Base-by-base conservation (phyloP, 2,329 filamentous ascomycete species). In the Ascochyta fabae region DNA sequence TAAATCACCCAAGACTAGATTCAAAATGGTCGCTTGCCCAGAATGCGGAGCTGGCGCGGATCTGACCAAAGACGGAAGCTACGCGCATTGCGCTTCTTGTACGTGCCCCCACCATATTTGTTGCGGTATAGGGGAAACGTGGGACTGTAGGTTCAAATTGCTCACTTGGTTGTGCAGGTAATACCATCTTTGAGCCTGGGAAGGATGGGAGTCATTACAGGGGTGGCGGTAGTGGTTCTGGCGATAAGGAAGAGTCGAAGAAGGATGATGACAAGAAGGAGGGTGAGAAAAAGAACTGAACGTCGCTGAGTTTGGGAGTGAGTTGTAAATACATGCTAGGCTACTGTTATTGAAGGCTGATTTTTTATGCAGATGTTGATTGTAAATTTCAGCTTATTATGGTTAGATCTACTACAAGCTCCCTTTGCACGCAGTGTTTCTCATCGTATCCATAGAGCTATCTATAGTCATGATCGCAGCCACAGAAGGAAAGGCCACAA, bases 81-180 rank as follows among this genome's bases (percentile, higher is more conserved):
- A 65, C 50, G 68, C 68, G 24, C 68, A 71, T 43, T 71, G 68
- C 45, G 67, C 68, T 43, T 68, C 65, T 8, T 71, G 68, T 71
- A 60, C 19, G 66, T 52, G 40, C 26, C 51, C 26, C 39, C 33
- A 43, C 31, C 23, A 40, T 24, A 6, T n/a, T 8, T 26, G 15
- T 19, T 41, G 29, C 27, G 9, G 15, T 33, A 10, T 33, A 15
- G 9, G 13, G 19, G 29, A 33, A 33, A 9, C 10, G 6, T n/a
- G 33, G 5, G 7, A 7, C 8, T 7, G 3, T 8, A 16, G 7
- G 31, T 8, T 5, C n/a, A 35, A 35, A 5, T 4, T 3, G 42
- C 47, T 56, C 33, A 59, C 34, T 16, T 12, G 7, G 26, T 9
- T 8, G 6, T 23, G 2, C 22, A 70, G 67, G 67, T 41, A 71